phyloP scores from a whole-genome alignment of 495 filamentous ascomycete genomes.

The Venustampulla echinocandica region DNA sequence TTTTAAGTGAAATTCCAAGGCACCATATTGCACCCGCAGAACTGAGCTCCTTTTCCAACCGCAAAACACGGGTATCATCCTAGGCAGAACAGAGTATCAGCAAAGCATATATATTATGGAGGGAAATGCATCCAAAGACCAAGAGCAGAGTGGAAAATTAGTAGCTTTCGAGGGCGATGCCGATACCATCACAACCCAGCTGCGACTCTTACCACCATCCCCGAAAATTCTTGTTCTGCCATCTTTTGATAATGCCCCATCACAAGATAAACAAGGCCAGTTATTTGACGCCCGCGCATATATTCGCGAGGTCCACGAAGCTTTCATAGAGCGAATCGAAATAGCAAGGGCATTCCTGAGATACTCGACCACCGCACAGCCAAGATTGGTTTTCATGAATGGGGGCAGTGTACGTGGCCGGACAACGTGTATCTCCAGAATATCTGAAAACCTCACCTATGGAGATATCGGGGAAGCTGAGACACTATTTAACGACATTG shows the following conservation, averaged over 20 bases:
- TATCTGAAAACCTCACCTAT: slow-evolving; percentile 32
- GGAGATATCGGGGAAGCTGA: slow-evolving; percentile 34
- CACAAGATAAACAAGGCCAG: slow-evolving; percentile 11
- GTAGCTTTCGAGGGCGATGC: slow-evolving; percentile 42
- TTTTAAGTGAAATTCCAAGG: too few relatives aligned
- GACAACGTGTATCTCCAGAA: slow-evolving; percentile 33
- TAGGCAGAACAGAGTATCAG: too few relatives aligned
- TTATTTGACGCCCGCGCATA: slow-evolving; percentile 29
- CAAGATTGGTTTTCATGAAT: slow-evolving; percentile 41
- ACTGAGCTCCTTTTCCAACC: too few relatives aligned
- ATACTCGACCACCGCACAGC: slow-evolving; percentile 29
- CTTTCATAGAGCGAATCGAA: slow-evolving; percentile 31
- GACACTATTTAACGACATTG: slow-evolving; percentile 33
- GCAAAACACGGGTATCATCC: too few relatives aligned
- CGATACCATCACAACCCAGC: slow-evolving; percentile 40
- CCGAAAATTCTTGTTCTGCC: slow-evolving; percentile 41
- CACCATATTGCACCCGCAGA: too few relatives aligned
- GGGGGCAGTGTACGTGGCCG: slow-evolving; percentile 41
- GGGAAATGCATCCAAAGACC: not conserved
- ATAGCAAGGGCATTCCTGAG: slow-evolving; percentile 37
- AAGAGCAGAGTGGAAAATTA: slow-evolving; percentile 30
- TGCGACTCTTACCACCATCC: slow-evolving; percentile 41
- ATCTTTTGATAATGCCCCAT: slow-evolving; percentile 29
- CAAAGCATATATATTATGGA: slow-evolving; percentile 3
- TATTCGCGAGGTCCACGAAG: slow-evolving; percentile 34